A percentile compares a stretch with the other conserved stretches of the same genome.
phyloP scores from a whole-genome alignment of 2,329 filamentous ascomycete genomes.

The Ophiosphaerella korrae region DNA sequence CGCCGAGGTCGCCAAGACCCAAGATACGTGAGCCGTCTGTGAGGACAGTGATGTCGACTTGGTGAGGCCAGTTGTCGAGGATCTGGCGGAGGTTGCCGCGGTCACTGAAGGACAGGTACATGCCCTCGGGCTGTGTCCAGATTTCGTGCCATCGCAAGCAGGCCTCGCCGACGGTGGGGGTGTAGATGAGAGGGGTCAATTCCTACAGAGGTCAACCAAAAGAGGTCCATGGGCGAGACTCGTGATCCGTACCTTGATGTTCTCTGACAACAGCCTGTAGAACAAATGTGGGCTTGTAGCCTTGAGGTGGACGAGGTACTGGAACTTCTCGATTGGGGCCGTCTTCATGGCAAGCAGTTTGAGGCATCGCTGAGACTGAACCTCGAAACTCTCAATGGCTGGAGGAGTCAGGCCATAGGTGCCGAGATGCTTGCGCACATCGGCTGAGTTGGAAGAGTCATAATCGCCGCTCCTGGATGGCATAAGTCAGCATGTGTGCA shows the following conservation, averaged over 20 bases:
- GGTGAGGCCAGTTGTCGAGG: constrained; percentile 90
- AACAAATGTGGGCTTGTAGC: constrained; percentile 79
- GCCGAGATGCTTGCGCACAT: constrained; percentile 56
- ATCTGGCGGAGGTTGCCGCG: constrained; percentile 87
- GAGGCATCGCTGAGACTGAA: constrained; percentile 62
- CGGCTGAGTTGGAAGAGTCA: constrained; percentile 55
- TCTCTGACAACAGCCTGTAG: constrained; percentile 78
- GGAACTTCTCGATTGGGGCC: constrained; percentile 79
- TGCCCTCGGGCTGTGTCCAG: constrained; percentile 90
- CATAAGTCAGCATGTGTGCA: constrained; percentile 16
- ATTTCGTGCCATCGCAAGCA: constrained; percentile 95
- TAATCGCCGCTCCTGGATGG: constrained; percentile 52
- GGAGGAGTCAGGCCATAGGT: constrained; percentile 61
- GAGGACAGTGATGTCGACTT: constrained; percentile 94
- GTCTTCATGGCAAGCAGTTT: constrained; percentile 73
- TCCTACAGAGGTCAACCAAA: constrained; percentile 59
- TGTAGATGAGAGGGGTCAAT: constrained; percentile 84
- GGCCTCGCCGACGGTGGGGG: constrained; percentile 90
- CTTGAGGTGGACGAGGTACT: constrained; percentile 79
- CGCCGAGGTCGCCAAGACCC: constrained; percentile 90
- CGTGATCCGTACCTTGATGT: constrained; percentile 59
- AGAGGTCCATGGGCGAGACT: not conserved
- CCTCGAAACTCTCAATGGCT: constrained; percentile 55
- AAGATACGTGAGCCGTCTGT: constrained; percentile 94
- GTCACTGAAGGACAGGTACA: constrained; percentile 97